Evolutionary conservation across 2,329 filamentous ascomycete species (phyloP).

Genomic region (Colletotrichum musicola): DNA sequence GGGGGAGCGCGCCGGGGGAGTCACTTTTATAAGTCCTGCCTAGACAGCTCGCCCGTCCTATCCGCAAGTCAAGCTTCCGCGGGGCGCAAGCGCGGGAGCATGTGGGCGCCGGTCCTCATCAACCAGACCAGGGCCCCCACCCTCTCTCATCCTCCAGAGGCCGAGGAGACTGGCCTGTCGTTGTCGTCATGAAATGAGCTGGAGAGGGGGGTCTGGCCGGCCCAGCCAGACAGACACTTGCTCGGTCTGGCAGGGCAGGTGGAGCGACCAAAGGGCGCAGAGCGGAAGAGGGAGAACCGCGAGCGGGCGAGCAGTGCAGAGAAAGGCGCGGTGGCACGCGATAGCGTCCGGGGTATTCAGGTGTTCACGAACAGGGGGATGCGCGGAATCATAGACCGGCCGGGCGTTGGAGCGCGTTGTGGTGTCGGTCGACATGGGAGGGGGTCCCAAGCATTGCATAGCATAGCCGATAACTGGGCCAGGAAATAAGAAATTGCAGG

Average conservation of each 20-base stretch:
- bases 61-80: neutral
- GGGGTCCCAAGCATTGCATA: neutral
- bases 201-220: neutral
- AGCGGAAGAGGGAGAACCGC: neutral
- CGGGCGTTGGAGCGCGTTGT: neutral
- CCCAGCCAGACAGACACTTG: conserved; percentile 19
- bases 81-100: neutral
- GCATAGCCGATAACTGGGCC: conserved; percentile 11
- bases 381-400: conserved; percentile 6
- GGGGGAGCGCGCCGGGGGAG: conserved; percentile 3
- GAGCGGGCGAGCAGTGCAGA: neutral
- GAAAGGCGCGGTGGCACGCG: conserved; percentile 23
- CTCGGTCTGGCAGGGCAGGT: conserved; percentile 34
- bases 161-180: conserved; percentile 3
- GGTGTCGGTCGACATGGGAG: neutral
- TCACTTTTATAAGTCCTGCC: conserved; percentile 28
- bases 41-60: conserved; percentile 3
- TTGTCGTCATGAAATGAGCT: conserved; percentile 25
- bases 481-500: conserved; percentile 33
- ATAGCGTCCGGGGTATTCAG: conserved; percentile 11
- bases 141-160: too few relatives aligned
- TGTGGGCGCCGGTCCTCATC: neutral
- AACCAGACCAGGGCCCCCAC: neutral
- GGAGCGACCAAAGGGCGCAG: conserved; percentile 3
- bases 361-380: neutral